Evolutionary conservation across 2,329 filamentous ascomycete genomes (phyloP).

Genomic region (Aureobasidium sp.): DNA sequence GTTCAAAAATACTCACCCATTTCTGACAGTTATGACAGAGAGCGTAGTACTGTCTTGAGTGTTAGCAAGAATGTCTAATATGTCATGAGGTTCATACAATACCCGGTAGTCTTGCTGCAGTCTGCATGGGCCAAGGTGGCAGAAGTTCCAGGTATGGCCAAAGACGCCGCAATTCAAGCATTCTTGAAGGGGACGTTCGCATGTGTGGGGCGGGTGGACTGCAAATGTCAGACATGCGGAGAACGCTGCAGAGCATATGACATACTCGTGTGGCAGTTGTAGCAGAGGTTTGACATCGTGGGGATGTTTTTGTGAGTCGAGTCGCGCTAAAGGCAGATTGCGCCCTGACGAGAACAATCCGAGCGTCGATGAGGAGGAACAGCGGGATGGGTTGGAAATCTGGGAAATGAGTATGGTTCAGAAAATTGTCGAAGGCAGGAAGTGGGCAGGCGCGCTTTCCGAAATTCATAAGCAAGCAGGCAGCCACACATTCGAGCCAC

Average conservation of each 20-base stretch:
- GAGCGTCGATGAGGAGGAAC: not conserved
- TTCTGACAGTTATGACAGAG: slow-evolving; percentile 17
- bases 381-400: not conserved
- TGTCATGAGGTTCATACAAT: not conserved
- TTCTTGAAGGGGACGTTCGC: not conserved
- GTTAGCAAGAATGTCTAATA: not conserved
- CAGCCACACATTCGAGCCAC: not conserved
- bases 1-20: not conserved
- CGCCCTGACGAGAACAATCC: not conserved
- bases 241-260: not conserved
- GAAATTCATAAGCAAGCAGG: not conserved
- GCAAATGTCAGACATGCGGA: not conserved
- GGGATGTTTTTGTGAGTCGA: not conserved
- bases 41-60: not conserved
- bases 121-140: slow-evolving; percentile 2
- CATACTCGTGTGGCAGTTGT: slow-evolving; percentile 15
- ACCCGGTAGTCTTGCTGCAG: slow-evolving; percentile 4
- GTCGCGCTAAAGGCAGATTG: not conserved
- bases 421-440: not conserved
- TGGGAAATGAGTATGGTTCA: not conserved
- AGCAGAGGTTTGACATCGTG: slow-evolving; percentile 17
- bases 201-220: not conserved
- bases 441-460: not conserved
- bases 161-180: slow-evolving; percentile 9
- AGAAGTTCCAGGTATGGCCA: slow-evolving; percentile 17